Base-by-base conservation (phyloP, 305 asterid genomes). In the Petunia hybrid region DNA sequence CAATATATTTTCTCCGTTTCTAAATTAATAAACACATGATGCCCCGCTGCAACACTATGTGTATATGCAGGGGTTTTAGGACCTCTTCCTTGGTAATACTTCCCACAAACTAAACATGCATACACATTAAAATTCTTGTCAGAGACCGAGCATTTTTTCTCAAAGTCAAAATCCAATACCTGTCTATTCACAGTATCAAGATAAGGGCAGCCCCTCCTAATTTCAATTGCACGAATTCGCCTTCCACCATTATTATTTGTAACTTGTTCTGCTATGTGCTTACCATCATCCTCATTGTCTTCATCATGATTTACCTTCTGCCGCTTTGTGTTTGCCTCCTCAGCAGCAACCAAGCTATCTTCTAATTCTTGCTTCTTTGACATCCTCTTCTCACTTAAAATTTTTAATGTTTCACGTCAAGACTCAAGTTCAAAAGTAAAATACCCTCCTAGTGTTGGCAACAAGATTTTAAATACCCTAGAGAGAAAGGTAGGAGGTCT, bases 81-180 rank as follows among this genome's bases (percentile, higher is more conserved):
- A 53, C 98, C 98, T 89, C 98, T 95, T 82, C 99, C 99, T 84
- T 92, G 99, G 88, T 81, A 94, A 88, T 94, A 95, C 84, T 95
- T 95, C 61, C 99, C 99, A 80, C 99, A 95, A 74, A 94, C 97
- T 85, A 95, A 88, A 87, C 99, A 96, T 6, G 99, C 99, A 85
- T 93, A 96, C 60, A 94, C 98, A 73, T 96, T 96, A 92, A 96
- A 84, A 88, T 94, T 96, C 73, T 97, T 91, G 22, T 94, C 97
- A 59, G 99, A 96, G 41, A 96, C 99, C 0, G 99, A 96, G 86
- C 99, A 96, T 83, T 91, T 91, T 78, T 85, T 96, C 90, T 96
- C 98, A 36, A 96, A 96, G 86, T 96, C 99, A 77, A 96, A 96
- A 91, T 96, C 99, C 84, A 96, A 84, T 70, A 96, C 99, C 98